A percentile compares a stretch with the other conserved stretches of the same genome.
Conservation (phyloP, 352 stramenopile genomes). For the Pythium pyrilobum region DNA sequence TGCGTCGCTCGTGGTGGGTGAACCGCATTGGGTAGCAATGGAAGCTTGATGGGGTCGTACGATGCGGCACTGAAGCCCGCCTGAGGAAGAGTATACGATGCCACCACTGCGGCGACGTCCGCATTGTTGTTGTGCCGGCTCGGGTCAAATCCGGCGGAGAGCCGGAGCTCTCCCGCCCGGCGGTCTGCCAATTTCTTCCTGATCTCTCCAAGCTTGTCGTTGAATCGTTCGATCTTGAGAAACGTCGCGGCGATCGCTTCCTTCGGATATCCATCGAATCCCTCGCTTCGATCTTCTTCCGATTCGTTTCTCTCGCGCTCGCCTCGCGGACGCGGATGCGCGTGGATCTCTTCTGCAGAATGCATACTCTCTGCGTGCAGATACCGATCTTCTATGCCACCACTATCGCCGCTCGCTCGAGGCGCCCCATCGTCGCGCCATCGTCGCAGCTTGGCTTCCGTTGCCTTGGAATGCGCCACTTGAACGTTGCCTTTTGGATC, state of each 20-base stretch:
- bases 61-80: background rate
- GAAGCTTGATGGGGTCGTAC: constrained; percentile 15
- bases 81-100: too few relatives aligned
- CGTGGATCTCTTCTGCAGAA: too few relatives aligned
- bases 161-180: constrained; percentile 2
- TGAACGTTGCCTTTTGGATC: constrained; percentile 7
- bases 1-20: constrained; percentile 6
- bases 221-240: constrained; percentile 41
- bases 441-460: too few relatives aligned
- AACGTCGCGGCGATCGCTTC: constrained; percentile 21
- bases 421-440: too few relatives aligned
- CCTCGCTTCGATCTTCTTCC: too few relatives aligned
- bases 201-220: constrained; percentile 38
- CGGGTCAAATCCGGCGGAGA: background rate
- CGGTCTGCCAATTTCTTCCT: constrained; percentile 28
- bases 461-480: background rate
- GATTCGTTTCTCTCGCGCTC: too few relatives aligned
- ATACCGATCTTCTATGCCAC: too few relatives aligned
- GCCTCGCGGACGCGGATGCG: too few relatives aligned
- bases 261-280: constrained; percentile 18
- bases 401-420: too few relatives aligned
- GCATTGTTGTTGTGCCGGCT: constrained; percentile 3
- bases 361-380: too few relatives aligned
- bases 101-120: background rate
- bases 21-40: constrained; percentile 6